Evolutionary conservation across 306 rosid genomes (phyloP).

Genomic region (Alnus glutinosa): DNA sequence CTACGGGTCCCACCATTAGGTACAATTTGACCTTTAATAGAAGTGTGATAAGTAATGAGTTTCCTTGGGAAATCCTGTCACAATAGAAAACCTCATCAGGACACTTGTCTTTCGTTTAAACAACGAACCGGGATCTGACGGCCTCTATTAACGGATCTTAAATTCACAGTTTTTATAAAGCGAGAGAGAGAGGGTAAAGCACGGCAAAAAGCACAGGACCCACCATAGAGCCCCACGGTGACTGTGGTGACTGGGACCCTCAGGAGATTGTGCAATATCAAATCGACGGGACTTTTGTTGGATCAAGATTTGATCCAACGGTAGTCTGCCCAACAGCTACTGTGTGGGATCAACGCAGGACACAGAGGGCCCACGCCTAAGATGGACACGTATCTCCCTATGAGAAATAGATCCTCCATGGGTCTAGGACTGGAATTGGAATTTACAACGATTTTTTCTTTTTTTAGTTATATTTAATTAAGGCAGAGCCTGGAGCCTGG

Average conservation of each 20-base stretch:
- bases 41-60: background rate
- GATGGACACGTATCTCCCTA: background rate
- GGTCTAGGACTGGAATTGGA: background rate
- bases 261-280: background rate
- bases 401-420: background rate
- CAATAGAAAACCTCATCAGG: background rate
- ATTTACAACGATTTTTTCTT: no score
- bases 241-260: background rate
- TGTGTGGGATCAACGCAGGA: background rate
- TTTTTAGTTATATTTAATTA: no score
- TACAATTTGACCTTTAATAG: slow-evolving; percentile 23
- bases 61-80: background rate
- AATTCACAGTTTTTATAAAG: background rate
- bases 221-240: background rate
- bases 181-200: background rate
- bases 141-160: slow-evolving; percentile 2
- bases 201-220: slow-evolving; percentile 8
- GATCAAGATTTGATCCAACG: background rate
- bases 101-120: background rate
- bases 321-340: background rate
- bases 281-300: background rate
- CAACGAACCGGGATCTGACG: background rate
- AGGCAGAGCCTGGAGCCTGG: no score
- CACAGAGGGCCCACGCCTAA: background rate
- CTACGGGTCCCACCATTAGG: slow-evolving; percentile 32